Base-by-base conservation (phyloP, 257 asterid species). In the Lycium barbarum region DNA sequence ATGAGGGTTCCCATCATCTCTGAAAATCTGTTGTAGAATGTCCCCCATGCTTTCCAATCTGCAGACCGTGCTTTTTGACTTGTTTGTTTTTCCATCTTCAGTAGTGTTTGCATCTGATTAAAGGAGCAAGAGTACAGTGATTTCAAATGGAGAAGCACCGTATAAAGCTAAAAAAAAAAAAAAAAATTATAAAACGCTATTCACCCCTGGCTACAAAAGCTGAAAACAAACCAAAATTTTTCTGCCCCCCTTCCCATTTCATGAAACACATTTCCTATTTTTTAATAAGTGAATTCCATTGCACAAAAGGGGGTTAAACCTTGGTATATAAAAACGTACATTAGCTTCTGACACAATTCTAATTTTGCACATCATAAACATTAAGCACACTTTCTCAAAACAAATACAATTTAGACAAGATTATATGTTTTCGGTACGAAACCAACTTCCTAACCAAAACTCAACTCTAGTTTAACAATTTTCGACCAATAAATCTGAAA, bases 41-140 rank as follows among this genome's bases (percentile, higher is more conserved):
- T 96, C 98, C 3, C 94, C 95, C 93, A 96, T 88, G 91, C 91
- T 93, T 87, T 94, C 98, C 81, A 95, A 91, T 91, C 97, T 91
- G 91, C 86, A 93, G 84, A 86, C 59, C 43, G 90, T 85, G 63
- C 95, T 93, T 87, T 88, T 92, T n/a, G 92, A 49, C 87, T 92
- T 95, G 80, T 87, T 85, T 79, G 92, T 81, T 85, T 94, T 94
- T 86, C 94, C 93, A 89, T 88, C 88, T 49, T 85, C 95, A 83
- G 90, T 76, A 55, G 78, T 85, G 84, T 88, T 89, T 72, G 90
- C 91, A 87, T 91, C 98, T 95, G 90, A 88, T 86, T 87, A 79
- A 84, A 84, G 83, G 76, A 84, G 58, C 18, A 89, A 85, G 85
- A 86, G 47, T 72, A 14, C 63, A 76, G 65, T 76, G 63, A 53